Base-by-base conservation (phyloP, 352 stramenopile species). In the Pythium scleroteichum region DNA sequence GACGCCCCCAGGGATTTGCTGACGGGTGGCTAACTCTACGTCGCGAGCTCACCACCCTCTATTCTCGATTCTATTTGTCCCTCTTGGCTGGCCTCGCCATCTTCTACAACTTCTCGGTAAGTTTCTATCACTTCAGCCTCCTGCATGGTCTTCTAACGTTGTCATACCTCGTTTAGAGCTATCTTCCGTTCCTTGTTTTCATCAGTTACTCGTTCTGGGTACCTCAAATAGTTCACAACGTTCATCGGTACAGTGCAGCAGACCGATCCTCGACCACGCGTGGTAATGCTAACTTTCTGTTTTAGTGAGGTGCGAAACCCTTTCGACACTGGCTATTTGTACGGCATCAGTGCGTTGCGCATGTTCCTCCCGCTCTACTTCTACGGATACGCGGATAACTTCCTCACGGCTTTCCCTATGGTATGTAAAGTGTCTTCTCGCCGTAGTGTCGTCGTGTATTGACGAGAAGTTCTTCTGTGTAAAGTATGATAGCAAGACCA, bases 171-270 rank as follows among this genome's bases (percentile, higher is more conserved):
- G 54, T 49, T 16, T 61, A 98, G 76, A 87, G 87, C 47, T 89
- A 96, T 39, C 69, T 97, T 53, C 83, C 78, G 10, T 62, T 98
- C 44, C 89, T 98, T 40, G 82, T 98, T 2, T 84, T 99, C 53
- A 57, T 97, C 13, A 87, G 97, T 67, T 99, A 98, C 66, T 98
- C 94, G 20, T 99, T 99, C 75, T 99, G 97, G 97, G 76, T 99
- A 12, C 97, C 97, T 20, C 97, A 99, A 76, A 99, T 99, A 52
- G 78, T 98, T 38, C 82, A 95, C 62, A 99, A 99, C 69, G 86
- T 97, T 8, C 81, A 96, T 46, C 90, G 90, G 78, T 92, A 67
- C 26, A 66, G 2, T 35, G 29, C 10, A 35, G 29, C 29, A 35
- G 29, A 10, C 10, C 29, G 10, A 35, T 5, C 29, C 29, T 10